phyloP scores from a whole-genome alignment of 805 yeast genomes.

The Kodamaea restingae region DNA sequence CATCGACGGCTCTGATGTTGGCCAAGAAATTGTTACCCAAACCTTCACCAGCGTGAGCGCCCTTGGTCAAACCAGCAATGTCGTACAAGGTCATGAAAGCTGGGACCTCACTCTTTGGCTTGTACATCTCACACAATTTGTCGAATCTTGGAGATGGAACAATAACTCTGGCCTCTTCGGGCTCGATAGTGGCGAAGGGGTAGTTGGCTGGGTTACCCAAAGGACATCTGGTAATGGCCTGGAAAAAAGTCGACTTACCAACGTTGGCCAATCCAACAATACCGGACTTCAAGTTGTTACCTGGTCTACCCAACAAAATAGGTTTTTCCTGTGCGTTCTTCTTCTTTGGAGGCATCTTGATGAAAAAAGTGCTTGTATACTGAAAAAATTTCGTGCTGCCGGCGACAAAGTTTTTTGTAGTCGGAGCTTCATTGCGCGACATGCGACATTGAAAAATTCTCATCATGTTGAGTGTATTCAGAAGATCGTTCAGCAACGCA shows the following conservation, averaged over 20 bases:
- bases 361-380: slow-evolving; percentile 1
- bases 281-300: slow-evolving; percentile 51
- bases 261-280: slow-evolving; percentile 95
- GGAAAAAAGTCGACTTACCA: slow-evolving; percentile 96
- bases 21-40: slow-evolving; percentile 96
- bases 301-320: slow-evolving; percentile 77
- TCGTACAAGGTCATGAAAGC: slow-evolving; percentile 91
- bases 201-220: slow-evolving; percentile 96
- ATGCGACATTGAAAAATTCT: slow-evolving; percentile 4
- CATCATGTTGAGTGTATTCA: slow-evolving; percentile 5
- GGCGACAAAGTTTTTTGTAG: too few species aligned
- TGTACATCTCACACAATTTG: slow-evolving; percentile 65
- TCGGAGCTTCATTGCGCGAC: neutral
- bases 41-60: slow-evolving; percentile 96
- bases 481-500: slow-evolving; percentile 6
- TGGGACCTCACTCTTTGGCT: slow-evolving; percentile 83
- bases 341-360: slow-evolving; percentile 70
- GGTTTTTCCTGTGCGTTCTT: slow-evolving; percentile 61
- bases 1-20: slow-evolving; percentile 96
- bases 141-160: slow-evolving; percentile 92
- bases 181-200: slow-evolving; percentile 97
- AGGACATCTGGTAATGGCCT: slow-evolving; percentile 89
- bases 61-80: slow-evolving; percentile 97
- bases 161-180: slow-evolving; percentile 94
- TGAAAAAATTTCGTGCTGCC: slow-evolving; percentile 3